phyloP scores from a whole-genome alignment of 2,329 filamentous ascomycete species.

The Penicillium sp. region DNA sequence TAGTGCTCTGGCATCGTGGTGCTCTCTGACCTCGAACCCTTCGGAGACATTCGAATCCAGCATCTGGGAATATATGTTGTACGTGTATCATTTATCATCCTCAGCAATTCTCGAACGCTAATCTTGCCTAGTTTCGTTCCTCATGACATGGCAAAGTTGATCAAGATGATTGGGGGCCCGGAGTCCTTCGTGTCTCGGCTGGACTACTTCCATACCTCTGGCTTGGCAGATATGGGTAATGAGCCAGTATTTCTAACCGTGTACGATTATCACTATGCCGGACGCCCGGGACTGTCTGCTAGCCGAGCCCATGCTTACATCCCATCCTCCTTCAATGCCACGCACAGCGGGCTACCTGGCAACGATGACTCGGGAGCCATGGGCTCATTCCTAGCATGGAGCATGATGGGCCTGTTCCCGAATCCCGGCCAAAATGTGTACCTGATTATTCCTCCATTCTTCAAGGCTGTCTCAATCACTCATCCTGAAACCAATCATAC shows the following conservation, averaged over 20 bases:
- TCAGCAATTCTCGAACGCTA: constrained; percentile 41
- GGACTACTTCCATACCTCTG: constrained; percentile 61
- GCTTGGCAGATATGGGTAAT: constrained; percentile 65
- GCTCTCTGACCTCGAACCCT: constrained; percentile 31
- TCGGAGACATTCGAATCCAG: constrained; percentile 35
- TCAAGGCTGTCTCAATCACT: constrained; percentile 57
- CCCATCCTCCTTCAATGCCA: constrained; percentile 59
- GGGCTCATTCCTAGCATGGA: constrained; percentile 63
- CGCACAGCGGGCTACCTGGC: constrained; percentile 59
- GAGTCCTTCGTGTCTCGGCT: constrained; percentile 58
- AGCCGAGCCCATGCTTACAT: constrained; percentile 62
- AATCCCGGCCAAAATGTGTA: constrained; percentile 67
- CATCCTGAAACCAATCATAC: constrained; percentile 59
- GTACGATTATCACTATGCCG: constrained; percentile 68
- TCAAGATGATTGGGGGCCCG: constrained; percentile 60
- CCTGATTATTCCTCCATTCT: constrained; percentile 66
- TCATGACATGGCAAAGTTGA: constrained; percentile 52
- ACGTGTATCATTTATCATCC: constrained; percentile 54
- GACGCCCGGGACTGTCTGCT: constrained; percentile 54
- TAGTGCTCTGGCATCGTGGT: constrained; percentile 25
- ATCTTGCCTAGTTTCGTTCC: constrained; percentile 52
- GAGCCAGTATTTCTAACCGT: constrained; percentile 62
- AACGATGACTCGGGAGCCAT: constrained; percentile 70
- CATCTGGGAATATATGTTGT: constrained; percentile 43
- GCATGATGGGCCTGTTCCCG: constrained; percentile 68